Evolutionary conservation across 2,329 filamentous ascomycete genomes (phyloP).

Genomic region (Diaporthe ilicicola): DNA sequence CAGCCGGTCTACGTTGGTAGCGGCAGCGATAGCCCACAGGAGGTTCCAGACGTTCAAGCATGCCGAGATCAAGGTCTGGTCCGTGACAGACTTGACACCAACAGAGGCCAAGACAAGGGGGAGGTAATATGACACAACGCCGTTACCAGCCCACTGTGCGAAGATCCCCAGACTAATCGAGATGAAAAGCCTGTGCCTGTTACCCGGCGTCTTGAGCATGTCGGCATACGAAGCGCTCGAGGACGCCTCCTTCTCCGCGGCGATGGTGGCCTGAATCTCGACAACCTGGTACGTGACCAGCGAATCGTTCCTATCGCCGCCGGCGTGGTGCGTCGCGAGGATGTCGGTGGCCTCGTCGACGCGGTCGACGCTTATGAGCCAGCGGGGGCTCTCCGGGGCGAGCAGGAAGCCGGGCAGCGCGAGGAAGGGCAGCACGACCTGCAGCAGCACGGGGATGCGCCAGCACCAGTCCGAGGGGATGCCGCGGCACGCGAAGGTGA

Average conservation of each 20-base stretch:
- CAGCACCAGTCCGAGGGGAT: conserved; percentile 24
- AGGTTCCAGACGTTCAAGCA: conserved; percentile 33
- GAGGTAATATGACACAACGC: conserved; percentile 15
- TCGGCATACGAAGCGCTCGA: conserved; percentile 22
- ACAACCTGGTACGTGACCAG: conserved; percentile 37
- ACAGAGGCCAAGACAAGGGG: conserved; percentile 2
- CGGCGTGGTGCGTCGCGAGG: conserved; percentile 40
- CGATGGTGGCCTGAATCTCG: conserved; percentile 38
- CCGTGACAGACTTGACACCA: conserved; percentile 25
- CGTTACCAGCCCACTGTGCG: conserved; percentile 41
- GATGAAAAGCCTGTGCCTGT: conserved; percentile 43
- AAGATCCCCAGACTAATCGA: conserved; percentile 42
- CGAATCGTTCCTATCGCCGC: conserved; percentile 34
- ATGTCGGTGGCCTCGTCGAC: conserved; percentile 33
- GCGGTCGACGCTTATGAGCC: conserved; percentile 29
- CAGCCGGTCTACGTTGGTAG: conserved; percentile 26
- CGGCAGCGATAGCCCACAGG: conserved; percentile 25
- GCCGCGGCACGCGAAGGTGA: conserved; percentile 35
- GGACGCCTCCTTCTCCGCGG: conserved; percentile 34
- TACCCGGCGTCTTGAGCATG: conserved; percentile 39
- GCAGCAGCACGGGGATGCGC: conserved; percentile 36
- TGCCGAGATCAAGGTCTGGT: conserved; percentile 32
- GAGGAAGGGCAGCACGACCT: conserved; percentile 29
- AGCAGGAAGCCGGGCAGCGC: conserved; percentile 35
- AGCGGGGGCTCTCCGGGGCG: conserved; percentile 35